Evolutionary conservation across 1,139 yeast genomes (phyloP).

Genomic region (Spathaspora sp.): DNA sequence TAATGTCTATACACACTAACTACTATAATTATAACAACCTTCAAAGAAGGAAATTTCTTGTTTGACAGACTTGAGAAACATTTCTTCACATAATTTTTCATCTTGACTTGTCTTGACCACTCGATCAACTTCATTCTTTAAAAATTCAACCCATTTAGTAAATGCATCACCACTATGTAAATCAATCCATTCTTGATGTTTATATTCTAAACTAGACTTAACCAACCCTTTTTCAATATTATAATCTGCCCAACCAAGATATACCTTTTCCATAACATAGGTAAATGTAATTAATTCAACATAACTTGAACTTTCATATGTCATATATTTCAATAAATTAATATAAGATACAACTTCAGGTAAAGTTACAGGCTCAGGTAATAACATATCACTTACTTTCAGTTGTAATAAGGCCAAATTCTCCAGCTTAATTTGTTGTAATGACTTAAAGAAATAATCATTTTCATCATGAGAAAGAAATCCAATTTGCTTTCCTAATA

Average conservation of each 20-base stretch:
- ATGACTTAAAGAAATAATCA: constrained; percentile 40
- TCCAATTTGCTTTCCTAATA: constrained; percentile 51
- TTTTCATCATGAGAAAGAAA: constrained; percentile 50
- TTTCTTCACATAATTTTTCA: constrained; percentile 24
- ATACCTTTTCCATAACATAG: constrained; percentile 51
- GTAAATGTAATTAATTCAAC: constrained; percentile 44
- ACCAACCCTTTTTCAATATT: constrained; percentile 19
- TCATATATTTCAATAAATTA: constrained; percentile 30
- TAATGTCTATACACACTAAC: not conserved
- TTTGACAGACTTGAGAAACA: constrained; percentile 34
- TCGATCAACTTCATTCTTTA: constrained; percentile 44
- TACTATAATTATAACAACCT: constrained; percentile 36
- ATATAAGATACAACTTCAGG: constrained; percentile 41
- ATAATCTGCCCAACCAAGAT: constrained; percentile 51
- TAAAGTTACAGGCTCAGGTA: constrained; percentile 15
- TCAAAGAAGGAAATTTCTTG: constrained; percentile 48
- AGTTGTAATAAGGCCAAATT: constrained; percentile 17
- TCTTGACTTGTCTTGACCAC: constrained; percentile 20
- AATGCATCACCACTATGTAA: constrained; percentile 50
- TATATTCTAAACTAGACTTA: constrained; percentile 36
- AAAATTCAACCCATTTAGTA: constrained; percentile 45
- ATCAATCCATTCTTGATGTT: constrained; percentile 51
- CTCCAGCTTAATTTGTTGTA: constrained; percentile 25
- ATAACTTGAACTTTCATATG: constrained; percentile 31
- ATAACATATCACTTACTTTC: constrained; percentile 21